Conservation (phyloP, 1,139 yeast species). For the Diutina ranongensis region DNA sequence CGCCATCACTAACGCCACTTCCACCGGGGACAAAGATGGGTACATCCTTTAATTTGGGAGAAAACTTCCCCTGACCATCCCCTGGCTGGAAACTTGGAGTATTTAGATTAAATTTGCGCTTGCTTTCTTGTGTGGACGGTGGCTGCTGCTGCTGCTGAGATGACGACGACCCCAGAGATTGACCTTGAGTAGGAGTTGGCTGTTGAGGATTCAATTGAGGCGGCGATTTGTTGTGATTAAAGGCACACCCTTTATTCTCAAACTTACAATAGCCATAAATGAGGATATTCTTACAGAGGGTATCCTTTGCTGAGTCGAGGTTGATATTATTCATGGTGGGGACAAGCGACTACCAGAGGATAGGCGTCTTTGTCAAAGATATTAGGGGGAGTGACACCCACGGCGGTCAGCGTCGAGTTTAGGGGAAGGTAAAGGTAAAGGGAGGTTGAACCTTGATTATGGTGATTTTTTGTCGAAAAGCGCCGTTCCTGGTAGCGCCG, state of each 20-base stretch:
- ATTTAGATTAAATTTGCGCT: constrained; percentile 45
- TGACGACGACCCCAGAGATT: not conserved
- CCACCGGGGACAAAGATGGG: constrained; percentile 54
- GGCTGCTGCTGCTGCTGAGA: too few species aligned
- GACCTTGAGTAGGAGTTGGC: not conserved
- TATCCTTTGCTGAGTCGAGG: constrained; percentile 53
- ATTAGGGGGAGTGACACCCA: too few species aligned
- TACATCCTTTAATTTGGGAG: constrained; percentile 45
- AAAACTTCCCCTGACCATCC: constrained; percentile 21
- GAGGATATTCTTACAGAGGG: constrained; percentile 75
- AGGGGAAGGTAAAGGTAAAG: too few species aligned
- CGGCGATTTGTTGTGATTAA: constrained; percentile 35
- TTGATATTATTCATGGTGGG: constrained; percentile 20
- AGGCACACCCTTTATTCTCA: constrained; percentile 83
- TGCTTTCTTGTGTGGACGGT: constrained; percentile 12
- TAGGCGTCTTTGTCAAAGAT: too few species aligned
- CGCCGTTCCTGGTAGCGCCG: not conserved
- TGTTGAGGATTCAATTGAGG: not conserved
- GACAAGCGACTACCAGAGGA: too few species aligned
- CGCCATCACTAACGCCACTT: not conserved
- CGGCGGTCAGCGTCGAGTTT: too few species aligned
- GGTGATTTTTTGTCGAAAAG: not conserved
- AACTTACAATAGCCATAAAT: constrained; percentile 86
- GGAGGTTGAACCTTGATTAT: not conserved
- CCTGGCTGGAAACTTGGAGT: constrained; percentile 59